A percentile compares a stretch with the other conserved stretches of the same genome.
phyloP scores from a whole-genome alignment of 2,329 filamentous ascomycete genomes.

The Trichophyton simii region DNA sequence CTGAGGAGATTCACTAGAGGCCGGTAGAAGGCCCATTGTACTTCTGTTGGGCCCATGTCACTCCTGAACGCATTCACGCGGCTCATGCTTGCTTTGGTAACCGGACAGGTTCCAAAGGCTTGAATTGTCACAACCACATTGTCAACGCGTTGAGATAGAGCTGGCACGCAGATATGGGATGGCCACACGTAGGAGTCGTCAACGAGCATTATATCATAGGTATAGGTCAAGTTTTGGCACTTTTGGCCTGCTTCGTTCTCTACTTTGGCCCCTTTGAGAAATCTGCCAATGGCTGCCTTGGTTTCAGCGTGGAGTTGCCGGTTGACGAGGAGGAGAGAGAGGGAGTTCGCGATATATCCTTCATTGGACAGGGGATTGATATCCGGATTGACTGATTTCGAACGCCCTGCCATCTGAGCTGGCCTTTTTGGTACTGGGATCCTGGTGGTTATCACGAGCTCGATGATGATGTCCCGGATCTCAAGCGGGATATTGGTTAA shows the following conservation, averaged over 20 bases:
- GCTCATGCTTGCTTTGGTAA: neutral
- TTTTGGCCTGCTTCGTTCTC: neutral
- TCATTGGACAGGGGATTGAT: neutral
- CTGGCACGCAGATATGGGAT: neutral
- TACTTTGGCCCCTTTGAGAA: neutral
- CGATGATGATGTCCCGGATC: neutral
- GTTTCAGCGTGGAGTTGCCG: neutral
- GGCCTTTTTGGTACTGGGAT: neutral
- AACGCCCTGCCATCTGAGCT: neutral
- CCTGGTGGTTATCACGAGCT: neutral
- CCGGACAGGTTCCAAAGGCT: neutral
- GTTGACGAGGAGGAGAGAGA: neutral
- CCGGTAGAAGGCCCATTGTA: neutral
- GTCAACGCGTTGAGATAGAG: neutral
- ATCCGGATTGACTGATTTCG: no score
- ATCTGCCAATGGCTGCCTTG: neutral
- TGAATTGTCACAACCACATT: neutral
- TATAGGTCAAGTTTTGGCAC: neutral
- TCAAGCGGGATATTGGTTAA: neutral
- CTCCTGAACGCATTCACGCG: neutral
- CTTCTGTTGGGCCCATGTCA: neutral
- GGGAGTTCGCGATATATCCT: neutral
- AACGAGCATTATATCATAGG: neutral
- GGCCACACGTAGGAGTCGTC: neutral
- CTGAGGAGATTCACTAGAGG: neutral